Percentiles rank a stretch among this genome's conserved stretches.
Conservation (phyloP, 306 rosid genomes). For the Fagus crenata region DNA sequence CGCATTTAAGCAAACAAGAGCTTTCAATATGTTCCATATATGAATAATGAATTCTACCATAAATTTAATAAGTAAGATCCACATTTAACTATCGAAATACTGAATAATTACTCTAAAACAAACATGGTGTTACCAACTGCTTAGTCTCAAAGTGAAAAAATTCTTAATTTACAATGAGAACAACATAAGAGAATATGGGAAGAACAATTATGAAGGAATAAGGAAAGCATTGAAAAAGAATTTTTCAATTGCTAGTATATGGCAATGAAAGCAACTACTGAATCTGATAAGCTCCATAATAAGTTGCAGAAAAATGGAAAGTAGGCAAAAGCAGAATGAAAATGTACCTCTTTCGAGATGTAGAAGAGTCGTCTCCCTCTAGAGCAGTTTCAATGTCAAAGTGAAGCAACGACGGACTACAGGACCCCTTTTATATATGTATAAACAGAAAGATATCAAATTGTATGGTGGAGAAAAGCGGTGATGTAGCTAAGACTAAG, state of each 20-base stretch:
- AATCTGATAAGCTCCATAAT: no score
- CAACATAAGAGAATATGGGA: not conserved
- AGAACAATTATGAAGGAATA: no score
- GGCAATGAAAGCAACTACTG: no score
- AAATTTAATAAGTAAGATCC: not conserved
- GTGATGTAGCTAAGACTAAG: not conserved
- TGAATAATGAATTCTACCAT: not conserved
- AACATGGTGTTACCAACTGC: not conserved
- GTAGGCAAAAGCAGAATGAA: not conserved
- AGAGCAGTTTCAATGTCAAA: no score
- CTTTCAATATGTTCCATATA: no score
- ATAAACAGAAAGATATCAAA: not conserved
- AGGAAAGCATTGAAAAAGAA: no score
- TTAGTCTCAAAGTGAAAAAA: not conserved
- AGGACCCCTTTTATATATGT: constrained; percentile 2
- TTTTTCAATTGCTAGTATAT: no score
- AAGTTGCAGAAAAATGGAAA: not conserved
- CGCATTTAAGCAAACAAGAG: no score
- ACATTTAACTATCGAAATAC: no score
- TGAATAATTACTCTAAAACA: not conserved
- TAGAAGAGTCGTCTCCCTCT: not conserved
- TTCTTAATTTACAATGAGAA: not conserved
- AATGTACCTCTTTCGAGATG: not conserved
- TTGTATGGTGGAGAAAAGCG: constrained; percentile 33
- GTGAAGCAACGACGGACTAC: not conserved